Evolutionary conservation across 1,139 yeast genomes (phyloP).

Genomic region (Eremothecium sinecaudum): DNA sequence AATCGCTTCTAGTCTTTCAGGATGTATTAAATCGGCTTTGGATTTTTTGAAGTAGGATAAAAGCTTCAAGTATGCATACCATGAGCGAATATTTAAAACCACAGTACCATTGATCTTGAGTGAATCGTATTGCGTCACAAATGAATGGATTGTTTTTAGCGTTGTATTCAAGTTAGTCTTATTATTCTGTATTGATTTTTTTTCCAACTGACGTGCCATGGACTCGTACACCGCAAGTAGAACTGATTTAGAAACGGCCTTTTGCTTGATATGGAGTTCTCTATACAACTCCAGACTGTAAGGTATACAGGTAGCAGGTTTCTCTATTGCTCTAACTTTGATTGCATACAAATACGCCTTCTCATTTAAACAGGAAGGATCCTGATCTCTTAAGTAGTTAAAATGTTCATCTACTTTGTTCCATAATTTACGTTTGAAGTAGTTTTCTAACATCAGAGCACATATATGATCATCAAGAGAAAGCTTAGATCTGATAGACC

Average conservation of each 20-base stretch:
- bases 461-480: slow-evolving; percentile 13
- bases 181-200: slow-evolving; percentile 10
- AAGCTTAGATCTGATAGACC: slow-evolving; percentile 14
- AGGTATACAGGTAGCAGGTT: slow-evolving; percentile 18
- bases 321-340: slow-evolving; percentile 10
- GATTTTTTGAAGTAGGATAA: too few species aligned
- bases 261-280: slow-evolving; percentile 14
- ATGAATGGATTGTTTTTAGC: slow-evolving; percentile 11
- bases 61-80: too few species aligned
- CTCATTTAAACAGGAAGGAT: neutral
- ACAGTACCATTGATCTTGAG: neutral
- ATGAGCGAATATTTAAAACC: too few species aligned
- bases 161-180: slow-evolving; percentile 9
- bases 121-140: slow-evolving; percentile 9
- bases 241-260: slow-evolving; percentile 13
- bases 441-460: slow-evolving; percentile 19
- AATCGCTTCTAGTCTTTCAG: too few species aligned
- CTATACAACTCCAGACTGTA: slow-evolving; percentile 14
- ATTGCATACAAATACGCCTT: slow-evolving; percentile 9
- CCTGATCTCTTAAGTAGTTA: neutral
- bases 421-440: slow-evolving; percentile 9
- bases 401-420: neutral
- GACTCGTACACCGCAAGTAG: slow-evolving; percentile 19
- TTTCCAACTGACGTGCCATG: slow-evolving; percentile 19
- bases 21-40: too few species aligned